These are phyloP conservation scores for Serendipita sp. DNA, from an alignment of 768 basidiomycete species.

Conservation along the genomic window DNA sequence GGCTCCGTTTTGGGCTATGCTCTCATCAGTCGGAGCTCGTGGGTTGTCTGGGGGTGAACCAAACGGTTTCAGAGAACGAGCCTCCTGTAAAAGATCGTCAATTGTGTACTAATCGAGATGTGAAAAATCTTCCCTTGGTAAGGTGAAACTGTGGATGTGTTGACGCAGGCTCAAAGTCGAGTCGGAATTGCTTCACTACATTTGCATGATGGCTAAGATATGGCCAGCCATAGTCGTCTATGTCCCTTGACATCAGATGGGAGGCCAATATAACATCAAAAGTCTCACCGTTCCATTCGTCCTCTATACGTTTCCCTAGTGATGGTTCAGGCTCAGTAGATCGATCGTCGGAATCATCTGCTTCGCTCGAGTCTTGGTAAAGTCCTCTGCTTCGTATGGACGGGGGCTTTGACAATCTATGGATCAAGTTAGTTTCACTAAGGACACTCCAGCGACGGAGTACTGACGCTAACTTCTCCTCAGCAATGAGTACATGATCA, in stretches of 20 bases:
- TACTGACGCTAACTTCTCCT: slow-evolving; percentile 55
- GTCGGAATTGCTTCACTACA: background rate
- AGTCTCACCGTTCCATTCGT: background rate
- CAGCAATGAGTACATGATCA: slow-evolving; percentile 45
- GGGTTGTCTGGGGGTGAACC: no score
- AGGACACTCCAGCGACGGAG: background rate
- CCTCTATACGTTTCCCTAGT: background rate
- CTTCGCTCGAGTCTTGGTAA: background rate
- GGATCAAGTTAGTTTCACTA: background rate
- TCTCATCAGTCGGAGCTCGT: no score
- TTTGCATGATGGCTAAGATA: slow-evolving; percentile 18
- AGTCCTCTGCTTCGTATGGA: background rate
- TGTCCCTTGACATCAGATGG: slow-evolving; percentile 21
- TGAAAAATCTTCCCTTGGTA: background rate
- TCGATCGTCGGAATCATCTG: slow-evolving; percentile 1
- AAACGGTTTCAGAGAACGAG: no score
- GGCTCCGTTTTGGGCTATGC: no score
- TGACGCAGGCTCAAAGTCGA: background rate
- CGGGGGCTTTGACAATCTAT: background rate
- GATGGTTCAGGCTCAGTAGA: background rate
- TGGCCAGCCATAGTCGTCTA: slow-evolving; percentile 29
- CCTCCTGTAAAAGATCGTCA: no score
- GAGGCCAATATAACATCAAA: slow-evolving; percentile 8
- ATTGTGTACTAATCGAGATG: no score
- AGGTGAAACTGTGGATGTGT: background rate